Conservation (phyloP, 768 basidiomycete species). For the Rhodotorula graminis region DNA sequence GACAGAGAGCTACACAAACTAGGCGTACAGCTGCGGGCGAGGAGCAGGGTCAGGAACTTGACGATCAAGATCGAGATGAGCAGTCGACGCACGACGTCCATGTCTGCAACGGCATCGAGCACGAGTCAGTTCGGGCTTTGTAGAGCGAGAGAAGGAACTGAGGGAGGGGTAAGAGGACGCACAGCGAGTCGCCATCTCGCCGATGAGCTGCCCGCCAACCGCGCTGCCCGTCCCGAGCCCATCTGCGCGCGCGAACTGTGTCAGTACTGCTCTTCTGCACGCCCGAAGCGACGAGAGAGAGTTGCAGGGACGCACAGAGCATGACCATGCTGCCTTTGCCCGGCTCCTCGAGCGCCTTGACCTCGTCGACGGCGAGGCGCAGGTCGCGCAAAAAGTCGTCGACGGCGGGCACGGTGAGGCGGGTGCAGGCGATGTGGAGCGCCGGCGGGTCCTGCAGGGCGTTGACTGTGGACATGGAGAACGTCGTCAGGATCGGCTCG, state of each 20-base stretch:
- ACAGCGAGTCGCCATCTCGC: constrained; percentile 32
- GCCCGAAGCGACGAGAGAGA: neutral
- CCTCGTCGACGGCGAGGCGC: constrained; percentile 67
- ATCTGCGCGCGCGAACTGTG: neutral
- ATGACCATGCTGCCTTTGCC: constrained; percentile 79
- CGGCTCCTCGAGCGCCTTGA: constrained; percentile 55
- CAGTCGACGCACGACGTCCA: constrained; percentile 30
- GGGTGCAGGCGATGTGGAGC: constrained; percentile 88
- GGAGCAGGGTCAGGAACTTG: neutral
- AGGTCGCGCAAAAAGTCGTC: constrained; percentile 80
- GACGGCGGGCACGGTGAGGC: constrained; percentile 68
- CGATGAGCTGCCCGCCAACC: constrained; percentile 30
- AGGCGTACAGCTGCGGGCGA: constrained; percentile 21
- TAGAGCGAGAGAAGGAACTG: too few species aligned
- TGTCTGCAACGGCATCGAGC: constrained; percentile 8
- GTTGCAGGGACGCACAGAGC: constrained; percentile 55
- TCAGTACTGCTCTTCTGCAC: neutral
- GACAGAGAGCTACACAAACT: neutral
- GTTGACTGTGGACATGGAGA: constrained; percentile 54
- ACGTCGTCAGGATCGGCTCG: neutral
- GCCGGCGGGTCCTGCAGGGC: constrained; percentile 72
- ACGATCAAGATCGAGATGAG: too few species aligned
- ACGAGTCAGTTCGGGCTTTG: too few species aligned
- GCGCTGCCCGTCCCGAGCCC: constrained; percentile 33
- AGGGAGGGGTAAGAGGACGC: neutral